Conservation (phyloP, 805 yeast genomes). For the Saccharomycopsis sp. region DNA sequence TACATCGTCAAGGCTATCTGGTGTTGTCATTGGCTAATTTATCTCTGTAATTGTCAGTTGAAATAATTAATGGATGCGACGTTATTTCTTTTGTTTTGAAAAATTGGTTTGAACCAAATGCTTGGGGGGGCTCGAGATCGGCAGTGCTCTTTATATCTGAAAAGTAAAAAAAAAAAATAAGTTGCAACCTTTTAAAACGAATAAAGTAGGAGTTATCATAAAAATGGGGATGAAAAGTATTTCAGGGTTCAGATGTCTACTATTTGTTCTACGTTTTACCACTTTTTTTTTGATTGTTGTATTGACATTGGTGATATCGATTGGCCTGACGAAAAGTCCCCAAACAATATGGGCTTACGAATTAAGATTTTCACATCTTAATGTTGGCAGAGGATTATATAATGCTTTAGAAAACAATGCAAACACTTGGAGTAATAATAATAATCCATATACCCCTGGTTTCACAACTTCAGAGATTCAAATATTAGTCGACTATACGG, state of each 20-base stretch:
- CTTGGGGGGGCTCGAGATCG: no score
- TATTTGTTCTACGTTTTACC: conserved; percentile 1
- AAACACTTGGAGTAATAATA: conserved; percentile 23
- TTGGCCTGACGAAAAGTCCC: conserved; percentile 2
- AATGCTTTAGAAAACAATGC: conserved; percentile 34
- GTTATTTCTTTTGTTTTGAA: no score
- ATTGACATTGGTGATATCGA: neutral
- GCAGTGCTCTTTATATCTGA: no score
- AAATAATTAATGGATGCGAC: no score
- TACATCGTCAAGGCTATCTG: neutral
- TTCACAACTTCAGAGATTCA: conserved; percentile 45
- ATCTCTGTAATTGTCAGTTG: no score
- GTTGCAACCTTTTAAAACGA: no score
- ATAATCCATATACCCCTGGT: conserved; percentile 26
- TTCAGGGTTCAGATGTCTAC: neutral
- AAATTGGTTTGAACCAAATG: no score
- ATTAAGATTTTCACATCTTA: conserved; percentile 45
- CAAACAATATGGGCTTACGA: conserved; percentile 21
- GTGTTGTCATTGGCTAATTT: no score
- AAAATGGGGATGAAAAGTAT: no score
- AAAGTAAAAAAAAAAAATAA: no score
- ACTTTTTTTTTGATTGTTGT: conserved; percentile 7
- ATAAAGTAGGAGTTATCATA: no score
- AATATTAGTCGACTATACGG: conserved; percentile 39
- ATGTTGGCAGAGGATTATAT: conserved; percentile 48